These are phyloP conservation scores for Cladosporium halotolerans DNA, from an alignment of 2,329 filamentous ascomycete species.

Conservation along the genomic window DNA sequence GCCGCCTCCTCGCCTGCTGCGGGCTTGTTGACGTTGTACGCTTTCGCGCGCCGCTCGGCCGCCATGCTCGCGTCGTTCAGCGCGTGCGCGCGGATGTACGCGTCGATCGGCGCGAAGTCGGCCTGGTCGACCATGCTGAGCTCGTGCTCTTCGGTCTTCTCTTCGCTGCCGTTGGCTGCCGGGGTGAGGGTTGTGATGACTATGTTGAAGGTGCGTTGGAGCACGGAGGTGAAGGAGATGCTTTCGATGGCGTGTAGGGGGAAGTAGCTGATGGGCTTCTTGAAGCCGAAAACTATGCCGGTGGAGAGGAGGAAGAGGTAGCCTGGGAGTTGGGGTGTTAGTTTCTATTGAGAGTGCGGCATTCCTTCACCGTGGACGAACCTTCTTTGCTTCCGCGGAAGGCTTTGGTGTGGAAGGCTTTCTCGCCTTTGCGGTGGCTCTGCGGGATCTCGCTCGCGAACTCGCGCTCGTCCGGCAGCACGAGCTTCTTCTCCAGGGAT, in stretches of 20 bases:
- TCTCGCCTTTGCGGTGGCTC: conserved; percentile 56
- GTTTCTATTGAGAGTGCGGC: not conserved
- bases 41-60: conserved; percentile 53
- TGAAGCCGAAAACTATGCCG: conserved; percentile 59
- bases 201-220: conserved; percentile 61
- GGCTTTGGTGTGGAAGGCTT: conserved; percentile 58
- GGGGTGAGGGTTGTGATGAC: conserved; percentile 40
- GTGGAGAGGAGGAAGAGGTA: conserved; percentile 57
- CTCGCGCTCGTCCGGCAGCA: conserved; percentile 50
- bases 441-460: conserved; percentile 56
- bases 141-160: conserved; percentile 47
- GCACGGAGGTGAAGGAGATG: conserved; percentile 57
- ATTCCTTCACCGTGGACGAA: conserved; percentile 24
- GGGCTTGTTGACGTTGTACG: conserved; percentile 46
- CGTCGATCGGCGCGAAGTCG: conserved; percentile 56
- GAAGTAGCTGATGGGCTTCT: conserved; percentile 59
- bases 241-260: conserved; percentile 53
- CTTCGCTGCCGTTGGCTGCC: conserved; percentile 7
- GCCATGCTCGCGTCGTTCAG: conserved; percentile 60
- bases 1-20: conserved; percentile 24
- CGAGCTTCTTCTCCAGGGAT: conserved; percentile 40
- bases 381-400: conserved; percentile 61
- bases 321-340: conserved; percentile 34
- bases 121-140: conserved; percentile 62
- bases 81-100: conserved; percentile 54